These are phyloP conservation scores for Ogataea populi-albae DNA, from an alignment of 805 yeast genomes.

Conservation along the genomic window DNA sequence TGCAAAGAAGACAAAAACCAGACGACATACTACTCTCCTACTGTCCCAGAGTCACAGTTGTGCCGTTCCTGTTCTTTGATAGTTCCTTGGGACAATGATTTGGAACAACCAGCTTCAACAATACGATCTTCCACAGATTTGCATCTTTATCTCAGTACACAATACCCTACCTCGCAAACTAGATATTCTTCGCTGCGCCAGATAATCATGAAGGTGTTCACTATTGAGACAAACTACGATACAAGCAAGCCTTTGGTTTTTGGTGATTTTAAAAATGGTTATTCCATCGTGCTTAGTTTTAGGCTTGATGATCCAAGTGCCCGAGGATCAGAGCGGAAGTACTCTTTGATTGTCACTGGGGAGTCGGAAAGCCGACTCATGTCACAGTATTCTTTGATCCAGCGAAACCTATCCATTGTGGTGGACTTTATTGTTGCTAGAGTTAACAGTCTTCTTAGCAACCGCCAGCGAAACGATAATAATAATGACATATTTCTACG, in stretches of 20 bases:
- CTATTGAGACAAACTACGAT: slow-evolving; percentile 64
- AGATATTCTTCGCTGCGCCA: slow-evolving; percentile 56
- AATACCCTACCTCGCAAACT: slow-evolving; percentile 53
- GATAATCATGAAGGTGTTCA: slow-evolving; percentile 58
- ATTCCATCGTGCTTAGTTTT: slow-evolving; percentile 57
- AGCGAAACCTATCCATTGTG: slow-evolving; percentile 38
- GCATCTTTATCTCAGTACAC: slow-evolving; percentile 48
- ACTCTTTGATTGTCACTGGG: slow-evolving; percentile 54
- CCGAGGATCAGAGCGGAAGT: slow-evolving; percentile 71
- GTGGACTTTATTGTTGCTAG: slow-evolving; percentile 38
- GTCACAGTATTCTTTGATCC: slow-evolving; percentile 53
- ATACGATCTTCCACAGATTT: slow-evolving; percentile 30
- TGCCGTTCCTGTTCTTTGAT: slow-evolving; percentile 61
- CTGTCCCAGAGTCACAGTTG: slow-evolving; percentile 34
- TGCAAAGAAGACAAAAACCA: slow-evolving; percentile 13
- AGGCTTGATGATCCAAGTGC: slow-evolving; percentile 64
- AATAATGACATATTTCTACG: slow-evolving; percentile 55
- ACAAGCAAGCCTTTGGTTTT: slow-evolving; percentile 58
- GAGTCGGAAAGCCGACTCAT: slow-evolving; percentile 53
- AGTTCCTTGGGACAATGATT: slow-evolving; percentile 38
- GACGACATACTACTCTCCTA: slow-evolving; percentile 37
- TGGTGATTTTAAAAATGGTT: slow-evolving; percentile 61
- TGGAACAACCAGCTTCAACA: slow-evolving; percentile 19
- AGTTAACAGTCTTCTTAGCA: slow-evolving; percentile 16
- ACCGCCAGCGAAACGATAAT: slow-evolving; percentile 25